Conservation (phyloP, 2,329 filamentous ascomycete species). For the Magnaporthales sp. region DNA sequence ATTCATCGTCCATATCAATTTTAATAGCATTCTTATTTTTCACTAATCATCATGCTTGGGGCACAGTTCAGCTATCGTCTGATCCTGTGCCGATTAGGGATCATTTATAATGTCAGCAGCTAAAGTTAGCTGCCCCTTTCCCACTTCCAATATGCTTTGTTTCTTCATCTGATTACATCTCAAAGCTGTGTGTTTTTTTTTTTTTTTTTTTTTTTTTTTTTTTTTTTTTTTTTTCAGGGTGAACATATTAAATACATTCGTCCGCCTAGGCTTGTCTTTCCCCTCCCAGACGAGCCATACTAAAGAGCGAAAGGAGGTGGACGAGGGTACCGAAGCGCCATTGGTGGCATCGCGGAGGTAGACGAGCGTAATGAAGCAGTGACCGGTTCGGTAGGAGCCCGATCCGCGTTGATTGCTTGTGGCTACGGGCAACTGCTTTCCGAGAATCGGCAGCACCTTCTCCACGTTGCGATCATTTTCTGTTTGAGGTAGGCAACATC, state of each 20-base stretch:
- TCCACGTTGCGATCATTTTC: not conserved
- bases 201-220: not conserved
- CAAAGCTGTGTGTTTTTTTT: not conserved
- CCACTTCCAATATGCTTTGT: not conserved
- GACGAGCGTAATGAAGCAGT: not conserved
- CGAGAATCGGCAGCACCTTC: not conserved
- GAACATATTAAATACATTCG: too few relatives aligned
- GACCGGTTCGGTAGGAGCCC: conserved; percentile 1
- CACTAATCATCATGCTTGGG: not conserved
- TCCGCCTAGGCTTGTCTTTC: too few relatives aligned
- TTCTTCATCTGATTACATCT: too few relatives aligned
- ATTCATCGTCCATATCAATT: not conserved
- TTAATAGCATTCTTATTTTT: not conserved
- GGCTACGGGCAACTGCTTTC: not conserved
- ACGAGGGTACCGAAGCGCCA: not conserved
- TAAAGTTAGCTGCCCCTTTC: not conserved
- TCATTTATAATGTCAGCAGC: not conserved
- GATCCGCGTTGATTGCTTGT: not conserved
- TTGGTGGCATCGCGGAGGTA: not conserved
- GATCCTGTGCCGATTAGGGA: not conserved
- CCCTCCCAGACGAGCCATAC: not conserved
- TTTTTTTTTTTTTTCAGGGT: too few relatives aligned
- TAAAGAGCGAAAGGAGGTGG: not conserved
- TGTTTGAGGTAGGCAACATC: not conserved
- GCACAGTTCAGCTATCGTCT: too few relatives aligned